phyloP scores from a whole-genome alignment of 2,329 filamentous ascomycete genomes.

The Microcera coccophila region DNA sequence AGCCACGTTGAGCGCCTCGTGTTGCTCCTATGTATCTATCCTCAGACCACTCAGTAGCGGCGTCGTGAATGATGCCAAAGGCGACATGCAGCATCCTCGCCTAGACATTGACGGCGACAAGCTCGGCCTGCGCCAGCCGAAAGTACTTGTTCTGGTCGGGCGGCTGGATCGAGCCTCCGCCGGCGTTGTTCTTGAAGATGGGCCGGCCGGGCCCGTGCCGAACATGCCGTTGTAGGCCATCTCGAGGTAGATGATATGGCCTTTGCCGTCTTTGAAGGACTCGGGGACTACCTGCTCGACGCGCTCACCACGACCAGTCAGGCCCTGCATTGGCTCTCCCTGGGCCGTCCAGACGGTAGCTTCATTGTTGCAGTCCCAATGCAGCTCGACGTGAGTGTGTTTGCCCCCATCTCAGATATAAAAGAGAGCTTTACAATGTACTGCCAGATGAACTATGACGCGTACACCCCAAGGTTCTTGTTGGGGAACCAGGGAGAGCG shows the following conservation, averaged over 20 bases:
- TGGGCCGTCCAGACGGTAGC: slow-evolving; percentile 90
- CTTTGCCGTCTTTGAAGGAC: slow-evolving; percentile 75
- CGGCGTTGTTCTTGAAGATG: slow-evolving; percentile 76
- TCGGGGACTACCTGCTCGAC: slow-evolving; percentile 87
- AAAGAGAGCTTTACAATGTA: too few species aligned
- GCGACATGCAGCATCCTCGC: slow-evolving; percentile 83
- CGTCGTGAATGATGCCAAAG: slow-evolving; percentile 94
- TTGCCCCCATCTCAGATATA: too few species aligned
- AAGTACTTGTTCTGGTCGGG: slow-evolving; percentile 83
- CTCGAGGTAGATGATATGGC: slow-evolving; percentile 90
- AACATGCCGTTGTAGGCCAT: slow-evolving; percentile 99
- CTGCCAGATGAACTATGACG: too few species aligned
- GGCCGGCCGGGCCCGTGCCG: slow-evolving; percentile 80
- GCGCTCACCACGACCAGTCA: slow-evolving; percentile 86
- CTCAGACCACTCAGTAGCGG: slow-evolving; percentile 81
- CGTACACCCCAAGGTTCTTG: too few species aligned
- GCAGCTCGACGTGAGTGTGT: too few species aligned
- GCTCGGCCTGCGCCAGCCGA: slow-evolving; percentile 70
- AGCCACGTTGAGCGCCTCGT: slow-evolving; percentile 76
- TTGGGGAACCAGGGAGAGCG: too few species aligned
- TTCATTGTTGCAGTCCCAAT: slow-evolving; percentile 94
- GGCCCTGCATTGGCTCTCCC: slow-evolving; percentile 83
- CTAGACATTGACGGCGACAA: slow-evolving; percentile 82
- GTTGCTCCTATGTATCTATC: slow-evolving; percentile 88
- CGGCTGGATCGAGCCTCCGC: too few species aligned